Evolutionary conservation across 176 grass and related monocot genomes (phyloP), one percentile per base, ranked within the genome.

Genomic region (Phoenix roebelenii): DNA sequence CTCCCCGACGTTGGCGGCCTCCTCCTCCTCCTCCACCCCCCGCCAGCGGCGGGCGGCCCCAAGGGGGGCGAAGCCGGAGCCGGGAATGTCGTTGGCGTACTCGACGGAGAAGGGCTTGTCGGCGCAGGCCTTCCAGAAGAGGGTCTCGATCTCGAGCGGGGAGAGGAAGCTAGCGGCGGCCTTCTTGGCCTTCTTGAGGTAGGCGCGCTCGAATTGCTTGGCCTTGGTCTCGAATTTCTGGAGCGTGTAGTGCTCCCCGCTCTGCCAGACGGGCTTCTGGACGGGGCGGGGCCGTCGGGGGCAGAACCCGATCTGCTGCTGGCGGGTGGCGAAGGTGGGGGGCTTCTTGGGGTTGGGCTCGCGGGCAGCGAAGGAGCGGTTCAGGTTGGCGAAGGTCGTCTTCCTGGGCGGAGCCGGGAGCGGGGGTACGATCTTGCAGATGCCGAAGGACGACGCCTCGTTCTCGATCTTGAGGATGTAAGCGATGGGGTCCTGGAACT

Each of bases 371-470:
- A 98, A 92, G 73, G 93, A 92, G 79, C 93, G 87, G 54, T 87
- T 75, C 62, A 98, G 70, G 70, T 85, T 89, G 54, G 82, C 63
- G 73, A 98, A 60, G n/a, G 79, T 76, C 15, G 73, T 51, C 72
- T 90, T 90, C 70, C 82, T 75, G 61, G 93, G 72, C 18, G 93
- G 76, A 19, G 67, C 58, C 16, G 78, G 68, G 55, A 77, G 69
- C 28, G 93, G 93, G 17, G 87, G 87, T 0, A 98, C 77, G 39
- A 98, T 79, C 84, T 98, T 98, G 73, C 93, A 98, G 66, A 90
- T 76, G 48, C 87, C 87, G 70, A 69, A 98, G 66, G 73, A 62
- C 23, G 84, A 80, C 4, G 84, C 93, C 61, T 59, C 59, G 58
- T 80, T 65, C 73, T 87, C 81, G 93, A 98, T 88, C 73, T 74